Conservation (phyloP, 352 stramenopile species). For the Pythium rhizo-oryzae region DNA sequence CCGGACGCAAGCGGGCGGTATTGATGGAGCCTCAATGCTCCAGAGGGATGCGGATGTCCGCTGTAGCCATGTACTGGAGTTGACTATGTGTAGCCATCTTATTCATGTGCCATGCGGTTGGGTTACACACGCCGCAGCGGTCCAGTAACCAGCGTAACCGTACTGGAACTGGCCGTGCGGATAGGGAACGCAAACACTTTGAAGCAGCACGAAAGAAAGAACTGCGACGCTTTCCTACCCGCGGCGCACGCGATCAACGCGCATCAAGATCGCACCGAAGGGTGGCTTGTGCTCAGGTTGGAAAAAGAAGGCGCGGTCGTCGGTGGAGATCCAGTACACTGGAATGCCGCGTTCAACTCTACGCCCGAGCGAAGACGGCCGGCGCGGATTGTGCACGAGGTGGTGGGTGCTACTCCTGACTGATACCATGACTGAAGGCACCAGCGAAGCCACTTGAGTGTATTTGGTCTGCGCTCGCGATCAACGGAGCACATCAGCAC, state of each 20-base stretch:
- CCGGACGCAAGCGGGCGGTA: not conserved
- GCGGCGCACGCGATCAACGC: not conserved
- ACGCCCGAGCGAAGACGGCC: too few species aligned
- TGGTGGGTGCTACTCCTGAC: not conserved
- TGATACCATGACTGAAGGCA: not conserved
- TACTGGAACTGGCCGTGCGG: too few species aligned
- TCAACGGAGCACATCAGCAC: not conserved
- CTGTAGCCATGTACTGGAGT: conserved; percentile 19
- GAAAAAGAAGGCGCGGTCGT: not conserved
- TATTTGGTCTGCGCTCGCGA: not conserved
- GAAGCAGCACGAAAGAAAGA: not conserved
- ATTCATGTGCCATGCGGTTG: conserved; percentile 1
- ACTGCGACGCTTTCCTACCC: not conserved
- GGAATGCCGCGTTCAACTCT: not conserved
- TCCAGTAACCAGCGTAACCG: not conserved
- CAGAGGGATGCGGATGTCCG: not conserved
- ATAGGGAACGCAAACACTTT: not conserved
- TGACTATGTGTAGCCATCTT: conserved; percentile 36
- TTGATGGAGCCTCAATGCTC: not conserved
- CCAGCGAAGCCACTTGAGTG: not conserved
- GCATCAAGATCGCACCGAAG: not conserved
- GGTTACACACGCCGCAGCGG: conserved; percentile 28
- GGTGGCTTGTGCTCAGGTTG: not conserved
- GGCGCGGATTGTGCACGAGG: not conserved
- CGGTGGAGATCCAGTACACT: not conserved